A percentile compares a stretch with the other conserved stretches of the same genome.
These are phyloP conservation scores for Aaosphaeria pasadenensis DNA, from an alignment of 2,329 filamentous ascomycete species.

Conservation along the genomic window DNA sequence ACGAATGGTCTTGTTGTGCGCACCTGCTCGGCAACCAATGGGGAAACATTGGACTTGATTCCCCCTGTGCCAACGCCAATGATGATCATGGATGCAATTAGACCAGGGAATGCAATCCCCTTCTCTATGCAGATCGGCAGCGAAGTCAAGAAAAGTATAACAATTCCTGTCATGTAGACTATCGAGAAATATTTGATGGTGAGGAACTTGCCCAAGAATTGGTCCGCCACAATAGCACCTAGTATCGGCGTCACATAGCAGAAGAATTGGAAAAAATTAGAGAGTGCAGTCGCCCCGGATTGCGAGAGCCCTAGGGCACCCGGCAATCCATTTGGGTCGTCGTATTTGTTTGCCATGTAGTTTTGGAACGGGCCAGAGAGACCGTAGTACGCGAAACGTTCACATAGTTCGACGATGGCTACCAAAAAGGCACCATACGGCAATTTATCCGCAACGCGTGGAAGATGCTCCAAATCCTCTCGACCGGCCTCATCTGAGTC, in stretches of 20 bases:
- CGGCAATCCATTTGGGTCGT: constrained; percentile 39
- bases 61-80: constrained; percentile 75
- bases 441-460: constrained; percentile 42
- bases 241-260: constrained; percentile 48
- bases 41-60: constrained; percentile 74
- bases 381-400: constrained; percentile 47
- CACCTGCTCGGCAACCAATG: constrained; percentile 50
- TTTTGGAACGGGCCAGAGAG: constrained; percentile 50
- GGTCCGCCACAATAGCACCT: constrained; percentile 59
- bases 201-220: constrained; percentile 66
- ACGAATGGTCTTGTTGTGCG: constrained; percentile 40
- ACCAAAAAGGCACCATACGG: constrained; percentile 47
- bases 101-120: constrained; percentile 60
- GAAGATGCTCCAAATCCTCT: constrained; percentile 19
- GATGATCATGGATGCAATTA: constrained; percentile 63
- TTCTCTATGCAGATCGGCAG: constrained; percentile 61
- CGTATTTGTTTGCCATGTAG: constrained; percentile 45
- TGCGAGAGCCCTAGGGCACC: constrained; percentile 43
- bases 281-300: constrained; percentile 43
- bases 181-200: constrained; percentile 66
- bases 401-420: constrained; percentile 49
- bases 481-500: too few species aligned
- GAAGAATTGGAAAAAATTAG: constrained; percentile 50
- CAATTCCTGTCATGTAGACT: constrained; percentile 64
- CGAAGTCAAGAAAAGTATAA: constrained; percentile 64